A percentile compares a stretch with the other conserved stretches of the same genome.
Conservation (phyloP, 371 early-diverging fungal species). For the Massospora cicadina region DNA sequence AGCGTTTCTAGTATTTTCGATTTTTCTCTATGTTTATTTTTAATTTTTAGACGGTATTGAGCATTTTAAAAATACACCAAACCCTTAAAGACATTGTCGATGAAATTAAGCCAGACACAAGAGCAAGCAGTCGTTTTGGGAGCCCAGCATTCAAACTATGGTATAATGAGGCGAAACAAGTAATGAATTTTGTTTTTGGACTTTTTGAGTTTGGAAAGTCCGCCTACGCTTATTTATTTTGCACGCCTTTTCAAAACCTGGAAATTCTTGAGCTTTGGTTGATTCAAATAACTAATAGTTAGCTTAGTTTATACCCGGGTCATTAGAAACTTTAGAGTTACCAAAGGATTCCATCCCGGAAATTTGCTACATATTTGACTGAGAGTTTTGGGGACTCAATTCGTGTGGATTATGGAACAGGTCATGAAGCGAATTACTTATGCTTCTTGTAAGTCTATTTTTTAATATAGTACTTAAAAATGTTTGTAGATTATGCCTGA, state of each 20-base stretch:
- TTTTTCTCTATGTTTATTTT: neutral
- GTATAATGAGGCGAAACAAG: conserved; percentile 40
- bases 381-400: conserved; percentile 89
- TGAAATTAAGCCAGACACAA: conserved; percentile 56
- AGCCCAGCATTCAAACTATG: conserved; percentile 79
- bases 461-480: neutral
- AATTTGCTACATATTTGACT: conserved; percentile 57
- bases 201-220: neutral
- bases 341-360: conserved; percentile 37
- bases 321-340: conserved; percentile 22
- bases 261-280: neutral
- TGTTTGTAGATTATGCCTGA: conserved; percentile 42
- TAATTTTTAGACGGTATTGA: conserved; percentile 17
- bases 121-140: conserved; percentile 69
- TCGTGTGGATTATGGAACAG: conserved; percentile 98
- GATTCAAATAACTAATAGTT: neutral
- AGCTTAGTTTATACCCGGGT: conserved; percentile 16
- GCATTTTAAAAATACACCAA: conserved; percentile 31
- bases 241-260: conserved; percentile 2
- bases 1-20: neutral
- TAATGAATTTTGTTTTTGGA: too few species aligned
- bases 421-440: conserved; percentile 96
- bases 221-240: neutral
- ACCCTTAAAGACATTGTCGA: conserved; percentile 44
- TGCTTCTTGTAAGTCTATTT: conserved; percentile 54